A percentile compares a stretch with the other conserved stretches of the same genome.
phyloP scores from a whole-genome alignment of 495 filamentous ascomycete genomes.

The Halenospora varia region DNA sequence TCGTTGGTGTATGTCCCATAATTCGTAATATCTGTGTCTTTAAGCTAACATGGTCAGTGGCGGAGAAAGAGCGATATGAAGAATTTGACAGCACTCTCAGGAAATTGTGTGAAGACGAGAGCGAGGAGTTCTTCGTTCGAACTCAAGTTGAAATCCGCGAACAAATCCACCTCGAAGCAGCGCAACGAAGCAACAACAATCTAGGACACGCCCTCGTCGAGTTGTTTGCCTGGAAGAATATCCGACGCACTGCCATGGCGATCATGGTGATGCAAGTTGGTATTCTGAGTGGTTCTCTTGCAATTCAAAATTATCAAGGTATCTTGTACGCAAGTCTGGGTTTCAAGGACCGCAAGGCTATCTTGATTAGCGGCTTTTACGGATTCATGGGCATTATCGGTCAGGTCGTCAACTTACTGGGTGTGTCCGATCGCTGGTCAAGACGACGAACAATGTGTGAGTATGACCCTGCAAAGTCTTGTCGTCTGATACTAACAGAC shows the following conservation, averaged over 20 bases:
- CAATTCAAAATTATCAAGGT: constrained; percentile 11
- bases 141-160: neutral
- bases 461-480: neutral
- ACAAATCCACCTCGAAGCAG: constrained; percentile 2
- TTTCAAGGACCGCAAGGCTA: constrained; percentile 4
- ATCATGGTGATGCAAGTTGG: neutral
- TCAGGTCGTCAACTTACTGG: constrained; percentile 7
- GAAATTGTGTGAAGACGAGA: neutral
- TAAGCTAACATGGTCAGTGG: neutral
- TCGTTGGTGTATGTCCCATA: constrained; percentile 18
- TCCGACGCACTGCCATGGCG: neutral
- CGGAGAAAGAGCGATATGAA: constrained; percentile 4
- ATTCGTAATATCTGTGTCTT: no score
- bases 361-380: constrained; percentile 16
- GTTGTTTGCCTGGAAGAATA: neutral
- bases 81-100: neutral
- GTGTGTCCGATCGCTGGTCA: constrained; percentile 11
- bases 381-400: constrained; percentile 16
- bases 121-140: neutral
- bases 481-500: neutral
- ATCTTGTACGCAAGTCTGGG: constrained; percentile 16
- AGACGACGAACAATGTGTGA: constrained; percentile 10
- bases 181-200: neutral
- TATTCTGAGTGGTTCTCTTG: neutral
- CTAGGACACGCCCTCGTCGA: constrained; percentile 1